A percentile compares a stretch with the other conserved stretches of the same genome.
Evolutionary conservation across 2,329 filamentous ascomycete genomes (phyloP).

Genomic region (Hortaea sp.): DNA sequence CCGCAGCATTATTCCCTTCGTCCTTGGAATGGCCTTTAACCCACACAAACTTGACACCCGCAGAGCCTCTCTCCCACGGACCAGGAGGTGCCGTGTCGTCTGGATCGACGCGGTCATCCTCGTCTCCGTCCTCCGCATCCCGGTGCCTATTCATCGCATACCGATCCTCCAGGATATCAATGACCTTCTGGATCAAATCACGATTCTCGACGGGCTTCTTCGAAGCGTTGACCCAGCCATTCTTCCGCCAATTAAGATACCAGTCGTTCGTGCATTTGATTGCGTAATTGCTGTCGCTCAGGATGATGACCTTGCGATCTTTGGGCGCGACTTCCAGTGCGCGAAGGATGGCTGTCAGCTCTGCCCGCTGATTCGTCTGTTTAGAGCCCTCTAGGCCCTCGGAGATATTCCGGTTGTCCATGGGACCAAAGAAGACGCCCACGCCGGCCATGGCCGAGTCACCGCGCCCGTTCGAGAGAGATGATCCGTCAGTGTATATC

Average conservation of each 20-base stretch:
- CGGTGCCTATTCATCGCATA: slow-evolving; percentile 20
- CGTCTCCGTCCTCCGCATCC: slow-evolving; percentile 22
- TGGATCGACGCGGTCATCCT: slow-evolving; percentile 1
- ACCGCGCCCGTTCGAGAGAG: slow-evolving; percentile 47
- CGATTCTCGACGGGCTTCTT: slow-evolving; percentile 72
- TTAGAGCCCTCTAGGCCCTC: slow-evolving; percentile 62
- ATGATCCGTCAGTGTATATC: slow-evolving; percentile 56
- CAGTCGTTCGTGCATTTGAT: slow-evolving; percentile 84
- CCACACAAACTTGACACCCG: slow-evolving; percentile 59
- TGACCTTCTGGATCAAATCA: slow-evolving; percentile 67
- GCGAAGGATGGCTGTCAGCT: slow-evolving; percentile 77
- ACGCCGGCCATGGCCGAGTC: slow-evolving; percentile 48
- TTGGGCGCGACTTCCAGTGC: slow-evolving; percentile 67
- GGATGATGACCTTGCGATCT: slow-evolving; percentile 61
- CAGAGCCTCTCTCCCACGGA: slow-evolving; percentile 24
- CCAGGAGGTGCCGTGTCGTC: slow-evolving; percentile 3
- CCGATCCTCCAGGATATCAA: slow-evolving; percentile 57
- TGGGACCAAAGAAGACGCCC: slow-evolving; percentile 55
- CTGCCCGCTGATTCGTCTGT: slow-evolving; percentile 95
- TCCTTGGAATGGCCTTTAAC: slow-evolving; percentile 74
- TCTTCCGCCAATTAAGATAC: slow-evolving; percentile 63
- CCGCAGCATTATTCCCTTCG: slow-evolving; percentile 69
- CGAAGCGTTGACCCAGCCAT: slow-evolving; percentile 66
- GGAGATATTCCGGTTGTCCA: slow-evolving; percentile 51
- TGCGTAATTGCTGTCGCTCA: slow-evolving; percentile 82